These are phyloP conservation scores for Saururus chinensis DNA, from an alignment of 164 flowering plant species.

Conservation along the genomic window DNA sequence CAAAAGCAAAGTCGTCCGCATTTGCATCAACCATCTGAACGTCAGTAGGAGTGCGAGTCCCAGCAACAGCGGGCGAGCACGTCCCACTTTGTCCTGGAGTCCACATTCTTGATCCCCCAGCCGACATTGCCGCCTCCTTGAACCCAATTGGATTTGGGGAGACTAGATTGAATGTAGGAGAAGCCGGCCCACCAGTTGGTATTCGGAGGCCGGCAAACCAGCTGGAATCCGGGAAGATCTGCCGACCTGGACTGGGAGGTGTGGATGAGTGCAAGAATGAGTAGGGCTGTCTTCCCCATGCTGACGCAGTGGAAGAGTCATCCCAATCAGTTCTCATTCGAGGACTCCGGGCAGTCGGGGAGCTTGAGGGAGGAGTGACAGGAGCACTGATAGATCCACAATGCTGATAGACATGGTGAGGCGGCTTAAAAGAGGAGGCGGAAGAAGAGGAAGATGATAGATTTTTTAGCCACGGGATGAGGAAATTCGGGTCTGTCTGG, in stretches of 20 bases:
- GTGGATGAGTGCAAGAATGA: constrained; percentile 63
- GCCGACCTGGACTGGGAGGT: constrained; percentile 75
- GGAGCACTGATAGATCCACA: constrained; percentile 93
- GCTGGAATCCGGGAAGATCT: constrained; percentile 54
- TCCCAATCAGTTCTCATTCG: constrained; percentile 58
- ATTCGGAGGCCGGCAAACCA: constrained; percentile 37
- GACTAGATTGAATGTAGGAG: constrained; percentile 17
- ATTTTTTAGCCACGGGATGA: constrained; percentile 94
- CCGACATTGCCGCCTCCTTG: constrained; percentile 22
- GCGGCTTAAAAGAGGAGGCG: constrained; percentile 49
- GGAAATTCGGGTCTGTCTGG: constrained; percentile 47
- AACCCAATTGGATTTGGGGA: constrained; percentile 12
- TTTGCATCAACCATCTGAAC: constrained; percentile 72
- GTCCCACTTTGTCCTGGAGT: constrained; percentile 97
- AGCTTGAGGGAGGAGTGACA: constrained; percentile 85
- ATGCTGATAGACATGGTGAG: constrained; percentile 49
- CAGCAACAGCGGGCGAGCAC: constrained; percentile 78
- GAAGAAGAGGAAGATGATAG: constrained; percentile 60
- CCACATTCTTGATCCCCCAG: constrained; percentile 73
- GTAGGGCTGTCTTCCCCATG: constrained; percentile 32
- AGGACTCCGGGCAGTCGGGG: constrained; percentile 73
- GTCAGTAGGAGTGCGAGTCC: constrained; percentile 55
- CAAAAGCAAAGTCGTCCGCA: constrained; percentile 89
- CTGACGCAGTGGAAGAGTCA: constrained; percentile 23
- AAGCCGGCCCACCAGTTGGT: constrained; percentile 20